Conservation (phyloP, 768 basidiomycete genomes). For the Auriscalpium orientale region DNA sequence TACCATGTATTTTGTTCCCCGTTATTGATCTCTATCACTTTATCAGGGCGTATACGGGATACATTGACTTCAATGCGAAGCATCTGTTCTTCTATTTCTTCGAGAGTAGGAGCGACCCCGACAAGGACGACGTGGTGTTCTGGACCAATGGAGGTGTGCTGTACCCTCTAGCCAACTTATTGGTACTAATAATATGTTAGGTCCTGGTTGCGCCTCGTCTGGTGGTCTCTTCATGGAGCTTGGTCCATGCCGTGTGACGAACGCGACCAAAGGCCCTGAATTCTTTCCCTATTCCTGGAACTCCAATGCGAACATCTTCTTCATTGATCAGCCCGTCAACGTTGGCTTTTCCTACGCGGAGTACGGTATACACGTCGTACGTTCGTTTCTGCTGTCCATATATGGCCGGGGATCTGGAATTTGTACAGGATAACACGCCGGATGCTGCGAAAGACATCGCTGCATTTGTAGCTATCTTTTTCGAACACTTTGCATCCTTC, state of each 20-base stretch:
- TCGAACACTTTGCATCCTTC: conserved; percentile 65
- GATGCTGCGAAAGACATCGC: conserved; percentile 66
- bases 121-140: conserved; percentile 24
- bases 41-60: conserved; percentile 51
- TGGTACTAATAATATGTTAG: not conserved
- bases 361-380: conserved; percentile 50
- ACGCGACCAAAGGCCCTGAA: conserved; percentile 37
- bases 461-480: conserved; percentile 65
- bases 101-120: conserved; percentile 31
- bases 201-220: conserved; percentile 21
- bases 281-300: conserved; percentile 63
- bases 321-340: conserved; percentile 34
- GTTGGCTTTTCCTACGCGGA: conserved; percentile 40
- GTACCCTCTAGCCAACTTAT: conserved; percentile 14
- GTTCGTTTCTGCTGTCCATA: conserved; percentile 6
- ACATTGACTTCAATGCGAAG: conserved; percentile 60
- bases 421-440: conserved; percentile 46
- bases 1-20: not conserved
- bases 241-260: conserved; percentile 63
- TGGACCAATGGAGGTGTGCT: conserved; percentile 31
- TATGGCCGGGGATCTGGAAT: not conserved
- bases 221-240: conserved; percentile 41
- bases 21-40: not conserved
- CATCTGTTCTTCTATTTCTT: conserved; percentile 66
- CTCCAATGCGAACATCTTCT: conserved; percentile 51